phyloP scores from a whole-genome alignment of 2,329 filamentous ascomycete species.

The Mollisiaceae sp. region DNA sequence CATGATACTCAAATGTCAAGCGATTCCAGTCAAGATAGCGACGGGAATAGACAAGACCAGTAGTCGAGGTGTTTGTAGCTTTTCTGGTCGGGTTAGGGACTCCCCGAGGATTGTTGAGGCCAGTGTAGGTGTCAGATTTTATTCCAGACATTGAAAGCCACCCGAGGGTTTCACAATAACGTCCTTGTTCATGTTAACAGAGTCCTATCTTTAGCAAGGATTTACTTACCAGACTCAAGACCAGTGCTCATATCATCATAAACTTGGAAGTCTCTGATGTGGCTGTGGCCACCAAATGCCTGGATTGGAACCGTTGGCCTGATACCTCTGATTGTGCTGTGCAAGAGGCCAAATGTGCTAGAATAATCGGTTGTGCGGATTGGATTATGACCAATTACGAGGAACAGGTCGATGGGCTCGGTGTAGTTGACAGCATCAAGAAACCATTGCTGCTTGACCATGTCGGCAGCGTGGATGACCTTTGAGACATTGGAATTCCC shows the following conservation, averaged over 20 bases:
- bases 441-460: conserved; percentile 86
- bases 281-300: conserved; percentile 86
- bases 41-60: conserved; percentile 62
- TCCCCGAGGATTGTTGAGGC: conserved; percentile 31
- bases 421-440: conserved; percentile 73
- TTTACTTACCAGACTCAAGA: conserved; percentile 70
- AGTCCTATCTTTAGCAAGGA: neutral
- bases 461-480: conserved; percentile 77
- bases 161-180: conserved; percentile 92
- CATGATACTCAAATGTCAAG: conserved; percentile 74
- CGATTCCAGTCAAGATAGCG: conserved; percentile 94
- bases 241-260: conserved; percentile 80
- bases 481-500: conserved; percentile 88
- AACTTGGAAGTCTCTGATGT: conserved; percentile 80
- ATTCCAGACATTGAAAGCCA: conserved; percentile 82
- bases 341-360: conserved; percentile 76
- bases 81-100: conserved; percentile 42
- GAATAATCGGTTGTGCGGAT: conserved; percentile 61
- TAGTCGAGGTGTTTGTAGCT: conserved; percentile 36
- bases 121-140: conserved; percentile 36
- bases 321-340: conserved; percentile 73
- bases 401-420: conserved; percentile 77
- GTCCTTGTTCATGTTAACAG: conserved; percentile 38
- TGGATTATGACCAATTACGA: conserved; percentile 84
- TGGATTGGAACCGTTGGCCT: conserved; percentile 82